A percentile compares a stretch with the other conserved stretches of the same genome.
Evolutionary conservation across 768 basidiomycete species (phyloP).

Genomic region (Lentinula guzmanii): DNA sequence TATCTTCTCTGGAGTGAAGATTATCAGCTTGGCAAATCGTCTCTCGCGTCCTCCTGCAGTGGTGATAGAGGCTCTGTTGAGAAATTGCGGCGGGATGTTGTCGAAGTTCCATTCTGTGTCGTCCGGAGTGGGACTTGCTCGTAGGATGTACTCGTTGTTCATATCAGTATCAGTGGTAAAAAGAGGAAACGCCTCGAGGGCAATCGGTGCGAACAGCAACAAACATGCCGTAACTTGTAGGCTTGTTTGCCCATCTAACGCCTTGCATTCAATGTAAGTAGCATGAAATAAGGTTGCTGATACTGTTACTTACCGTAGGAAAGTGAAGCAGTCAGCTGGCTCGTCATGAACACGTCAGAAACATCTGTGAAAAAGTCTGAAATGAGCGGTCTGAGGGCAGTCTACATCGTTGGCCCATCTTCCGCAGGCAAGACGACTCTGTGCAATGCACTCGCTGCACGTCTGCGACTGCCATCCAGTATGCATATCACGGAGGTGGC

Average conservation of each 20-base stretch:
- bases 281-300: neutral
- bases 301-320: neutral
- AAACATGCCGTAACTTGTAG: neutral
- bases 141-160: constrained; percentile 27
- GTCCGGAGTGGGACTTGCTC: constrained; percentile 35
- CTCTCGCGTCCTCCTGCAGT: neutral
- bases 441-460: constrained; percentile 42
- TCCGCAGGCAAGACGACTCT: constrained; percentile 71
- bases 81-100: constrained; percentile 17
- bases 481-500: constrained; percentile 59
- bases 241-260: neutral
- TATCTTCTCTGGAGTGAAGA: constrained; percentile 43
- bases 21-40: constrained; percentile 41
- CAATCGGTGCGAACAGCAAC: neutral
- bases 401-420: constrained; percentile 50
- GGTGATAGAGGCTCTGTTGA: neutral
- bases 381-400: neutral
- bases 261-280: neutral
- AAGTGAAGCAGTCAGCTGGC: constrained; percentile 3
- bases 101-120: constrained; percentile 50
- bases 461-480: constrained; percentile 28
- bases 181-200: neutral
- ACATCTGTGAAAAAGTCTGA: neutral
- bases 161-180: constrained; percentile 21
- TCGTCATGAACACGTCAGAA: neutral